Conservation (phyloP, 441 rosid species). For the Populus hybrid region DNA sequence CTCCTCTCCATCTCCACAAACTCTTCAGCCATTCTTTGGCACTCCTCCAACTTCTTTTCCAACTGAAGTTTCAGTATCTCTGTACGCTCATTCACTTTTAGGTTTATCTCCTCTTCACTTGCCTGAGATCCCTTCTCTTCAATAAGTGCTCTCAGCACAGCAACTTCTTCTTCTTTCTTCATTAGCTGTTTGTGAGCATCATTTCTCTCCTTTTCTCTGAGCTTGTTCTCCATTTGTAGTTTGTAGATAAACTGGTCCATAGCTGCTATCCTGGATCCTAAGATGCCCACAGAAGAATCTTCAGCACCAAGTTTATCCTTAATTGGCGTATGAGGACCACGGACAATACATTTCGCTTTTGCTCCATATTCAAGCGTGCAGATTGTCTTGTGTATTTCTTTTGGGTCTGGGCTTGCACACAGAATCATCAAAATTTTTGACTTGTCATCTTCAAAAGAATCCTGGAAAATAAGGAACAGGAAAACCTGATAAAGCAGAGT, state of each 20-base stretch:
- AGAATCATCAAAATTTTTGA: slow-evolving; percentile 91
- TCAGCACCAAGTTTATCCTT: slow-evolving; percentile 63
- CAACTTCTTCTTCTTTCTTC: slow-evolving; percentile 84
- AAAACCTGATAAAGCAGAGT: background rate
- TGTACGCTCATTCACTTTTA: slow-evolving; percentile 67
- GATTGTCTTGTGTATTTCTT: slow-evolving; percentile 89
- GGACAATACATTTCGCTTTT: slow-evolving; percentile 92
- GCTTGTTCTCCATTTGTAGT: slow-evolving; percentile 86
- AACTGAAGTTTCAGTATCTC: slow-evolving; percentile 49
- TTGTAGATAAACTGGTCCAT: slow-evolving; percentile 86
- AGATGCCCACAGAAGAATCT: slow-evolving; percentile 54
- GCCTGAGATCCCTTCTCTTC: slow-evolving; percentile 48
- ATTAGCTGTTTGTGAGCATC: slow-evolving; percentile 68
- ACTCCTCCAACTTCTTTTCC: slow-evolving; percentile 74
- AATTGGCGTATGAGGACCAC: slow-evolving; percentile 73
- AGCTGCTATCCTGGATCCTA: slow-evolving; percentile 77
- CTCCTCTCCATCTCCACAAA: slow-evolving; percentile 82
- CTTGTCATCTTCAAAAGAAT: slow-evolving; percentile 96
- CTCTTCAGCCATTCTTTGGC: slow-evolving; percentile 80
- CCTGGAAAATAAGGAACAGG: slow-evolving; percentile 40
- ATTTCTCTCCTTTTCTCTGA: slow-evolving; percentile 68
- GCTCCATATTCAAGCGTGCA: slow-evolving; percentile 98
- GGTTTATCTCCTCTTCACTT: slow-evolving; percentile 73
- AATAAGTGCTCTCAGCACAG: slow-evolving; percentile 49
- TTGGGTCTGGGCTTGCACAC: slow-evolving; percentile 97